Evolutionary conservation across 2,329 filamentous ascomycete species (phyloP), one percentile per base, ranked within the genome.

Genomic region (Nectriaceae sp.): DNA sequence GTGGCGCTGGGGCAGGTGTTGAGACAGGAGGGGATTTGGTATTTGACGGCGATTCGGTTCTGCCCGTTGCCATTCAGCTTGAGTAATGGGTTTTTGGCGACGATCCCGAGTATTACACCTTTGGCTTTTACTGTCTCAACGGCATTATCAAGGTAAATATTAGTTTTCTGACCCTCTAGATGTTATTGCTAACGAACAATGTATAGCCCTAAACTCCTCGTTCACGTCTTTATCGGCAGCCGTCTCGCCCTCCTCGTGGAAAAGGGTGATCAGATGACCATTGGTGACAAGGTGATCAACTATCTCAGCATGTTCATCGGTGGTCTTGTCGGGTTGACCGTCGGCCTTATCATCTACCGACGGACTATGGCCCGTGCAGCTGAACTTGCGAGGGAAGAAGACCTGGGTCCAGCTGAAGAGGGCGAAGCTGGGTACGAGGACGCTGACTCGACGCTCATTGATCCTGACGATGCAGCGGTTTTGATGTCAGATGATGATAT

Each of bases 1-100:
- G 84, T 94, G 10, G 94, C 94, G 4, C 79, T 99, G 21, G 83
- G 89, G 19, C 80, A 97, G 61, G 94, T 94, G 6, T 76, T 99
- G 53, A 90, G 96, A 56, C 86, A 89, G 63, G 94, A 99, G 63
- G 94, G 94, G 1, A 70, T 99, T 43, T 88, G 90, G 62, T 84
- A 97, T 45, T 78, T 99, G 39, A 86, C 90, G 54, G 95, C 94
- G 80, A 94, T 99, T 60, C 83, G 94, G 22, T 80, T 97, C 55
- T 97, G 93, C 63, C 94, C 94, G 2, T 68, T 99, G 51, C 94
- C 94, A 13, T 99, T 96, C 68, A 94, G 89, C 44, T 75, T 97
- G 58, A 92, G 89, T 65, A 99, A 99, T 66, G 94, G 91, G 42
- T 96, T 96, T 52, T 83, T 99, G 46, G 90, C 90, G 22, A 97